Percentiles rank a stretch among this genome's conserved stretches.
Evolutionary conservation across 768 basidiomycete genomes (phyloP).

Genomic region (Pleurotus eryngii): DNA sequence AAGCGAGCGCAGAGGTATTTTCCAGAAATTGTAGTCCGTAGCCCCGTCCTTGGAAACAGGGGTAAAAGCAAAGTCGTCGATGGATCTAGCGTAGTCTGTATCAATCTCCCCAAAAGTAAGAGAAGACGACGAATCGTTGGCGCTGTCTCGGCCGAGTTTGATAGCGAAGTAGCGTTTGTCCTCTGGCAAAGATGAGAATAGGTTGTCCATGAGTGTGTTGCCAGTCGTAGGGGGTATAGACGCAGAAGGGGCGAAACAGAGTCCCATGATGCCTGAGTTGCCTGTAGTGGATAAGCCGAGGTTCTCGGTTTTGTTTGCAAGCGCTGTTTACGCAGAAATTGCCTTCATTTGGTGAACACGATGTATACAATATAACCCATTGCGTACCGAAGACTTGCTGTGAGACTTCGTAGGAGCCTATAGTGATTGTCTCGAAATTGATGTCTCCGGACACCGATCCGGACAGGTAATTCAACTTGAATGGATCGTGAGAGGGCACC

Average conservation of each 20-base stretch:
- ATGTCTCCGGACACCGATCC: conserved; percentile 47
- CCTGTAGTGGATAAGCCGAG: conserved; percentile 42
- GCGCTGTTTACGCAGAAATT: conserved; percentile 6
- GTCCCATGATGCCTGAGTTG: conserved; percentile 55
- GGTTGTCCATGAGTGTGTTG: conserved; percentile 42
- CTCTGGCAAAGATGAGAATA: conserved; percentile 40
- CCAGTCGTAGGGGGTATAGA: conserved; percentile 44
- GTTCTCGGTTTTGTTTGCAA: conserved; percentile 37
- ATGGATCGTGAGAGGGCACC: conserved; percentile 29
- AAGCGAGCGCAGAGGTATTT: conserved; percentile 43
- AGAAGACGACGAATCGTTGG: conserved; percentile 31
- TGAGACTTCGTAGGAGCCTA: conserved; percentile 33
- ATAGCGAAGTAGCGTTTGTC: conserved; percentile 46
- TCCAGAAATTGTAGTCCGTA: conserved; percentile 53
- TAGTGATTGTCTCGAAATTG: conserved; percentile 40
- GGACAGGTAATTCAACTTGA: conserved; percentile 47
- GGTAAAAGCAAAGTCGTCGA: conserved; percentile 29
- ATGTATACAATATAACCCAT: conserved; percentile 1
- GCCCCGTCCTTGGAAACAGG: conserved; percentile 35
- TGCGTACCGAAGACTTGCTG: conserved; percentile 45
- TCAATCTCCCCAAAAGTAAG: conserved; percentile 55
- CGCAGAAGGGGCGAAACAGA: conserved; percentile 46
- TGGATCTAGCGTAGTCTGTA: conserved; percentile 26
- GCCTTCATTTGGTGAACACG: conserved; percentile 13
- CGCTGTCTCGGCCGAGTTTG: conserved; percentile 37